These are phyloP conservation scores for Lepidium sativum DNA, from an alignment of 345 rosid genomes.

Conservation along the genomic window DNA sequence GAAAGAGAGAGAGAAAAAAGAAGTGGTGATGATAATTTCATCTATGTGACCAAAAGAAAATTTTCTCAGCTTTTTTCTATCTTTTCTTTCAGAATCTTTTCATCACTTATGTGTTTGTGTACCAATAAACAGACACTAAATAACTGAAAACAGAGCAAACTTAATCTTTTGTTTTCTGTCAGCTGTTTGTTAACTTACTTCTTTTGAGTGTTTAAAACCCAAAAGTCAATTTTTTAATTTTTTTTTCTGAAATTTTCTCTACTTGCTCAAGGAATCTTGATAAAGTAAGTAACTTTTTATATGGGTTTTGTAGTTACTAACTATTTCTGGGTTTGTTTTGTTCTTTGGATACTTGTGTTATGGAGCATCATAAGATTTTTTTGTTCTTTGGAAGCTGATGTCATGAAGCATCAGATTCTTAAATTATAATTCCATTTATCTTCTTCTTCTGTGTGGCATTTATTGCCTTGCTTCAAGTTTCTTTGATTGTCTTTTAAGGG, in stretches of 20 bases:
- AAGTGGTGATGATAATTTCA: constrained; percentile 21
- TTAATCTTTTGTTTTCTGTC: constrained; percentile 13
- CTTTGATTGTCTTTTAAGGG: not conserved
- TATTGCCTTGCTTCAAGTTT: not conserved
- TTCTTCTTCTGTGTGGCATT: constrained; percentile 8
- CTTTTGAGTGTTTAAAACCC: constrained; percentile 15
- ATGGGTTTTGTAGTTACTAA: constrained; percentile 19
- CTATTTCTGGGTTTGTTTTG: constrained; percentile 14
- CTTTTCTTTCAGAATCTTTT: constrained; percentile 1
- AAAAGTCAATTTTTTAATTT: constrained; percentile 12
- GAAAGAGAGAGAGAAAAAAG: constrained; percentile 4
- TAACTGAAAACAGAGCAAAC: constrained; percentile 10
- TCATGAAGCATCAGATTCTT: constrained; percentile 25
- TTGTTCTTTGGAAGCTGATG: constrained; percentile 24
- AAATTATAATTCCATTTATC: not conserved
- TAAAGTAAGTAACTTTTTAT: constrained; percentile 35
- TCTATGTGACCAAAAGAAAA: not conserved
- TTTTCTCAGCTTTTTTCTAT: constrained; percentile 8
- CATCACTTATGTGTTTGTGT: constrained; percentile 12
- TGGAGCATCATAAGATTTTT: constrained; percentile 16
- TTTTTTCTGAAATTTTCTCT: not conserved
- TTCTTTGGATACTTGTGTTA: constrained; percentile 19
- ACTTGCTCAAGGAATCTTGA: constrained; percentile 24
- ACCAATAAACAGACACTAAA: constrained; percentile 14
- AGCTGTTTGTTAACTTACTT: constrained; percentile 7